Percentiles rank a stretch among this genome's conserved stretches.
Conservation (phyloP, 148 eudicot genomes). For the Silene uniflora region DNA sequence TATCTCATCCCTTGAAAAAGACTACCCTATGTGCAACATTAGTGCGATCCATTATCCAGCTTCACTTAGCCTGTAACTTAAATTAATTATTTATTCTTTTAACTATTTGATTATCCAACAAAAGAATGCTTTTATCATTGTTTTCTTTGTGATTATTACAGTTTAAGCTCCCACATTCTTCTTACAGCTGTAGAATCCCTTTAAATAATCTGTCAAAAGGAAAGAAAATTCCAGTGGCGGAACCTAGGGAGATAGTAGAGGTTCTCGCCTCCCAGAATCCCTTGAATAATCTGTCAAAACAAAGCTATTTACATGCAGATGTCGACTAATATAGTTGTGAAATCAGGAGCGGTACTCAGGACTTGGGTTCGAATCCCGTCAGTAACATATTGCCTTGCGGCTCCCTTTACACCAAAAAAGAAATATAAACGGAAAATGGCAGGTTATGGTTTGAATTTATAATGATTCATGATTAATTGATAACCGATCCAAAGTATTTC, state of each 20-base stretch:
- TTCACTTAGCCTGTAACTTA: background rate
- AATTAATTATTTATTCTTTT: background rate
- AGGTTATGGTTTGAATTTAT: background rate
- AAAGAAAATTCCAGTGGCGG: background rate
- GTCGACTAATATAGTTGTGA: too few species aligned
- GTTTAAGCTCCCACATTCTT: constrained; percentile 15
- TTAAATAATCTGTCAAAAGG: background rate
- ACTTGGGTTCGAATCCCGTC: too few species aligned
- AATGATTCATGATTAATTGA: constrained; percentile 3
- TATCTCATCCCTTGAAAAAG: background rate
- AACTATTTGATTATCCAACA: background rate
- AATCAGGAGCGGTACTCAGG: too few species aligned
- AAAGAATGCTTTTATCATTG: constrained; percentile 6
- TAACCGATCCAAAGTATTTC: background rate
- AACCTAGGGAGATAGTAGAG: too few species aligned
- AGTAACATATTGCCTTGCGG: too few species aligned
- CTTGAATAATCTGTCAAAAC: too few species aligned
- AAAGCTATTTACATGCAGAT: too few species aligned
- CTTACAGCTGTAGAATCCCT: constrained; percentile 23
- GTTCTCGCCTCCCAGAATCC: too few species aligned
- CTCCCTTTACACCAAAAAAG: too few species aligned
- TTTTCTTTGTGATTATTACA: constrained; percentile 14
- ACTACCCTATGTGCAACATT: constrained; percentile 10
- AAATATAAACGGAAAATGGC: background rate
- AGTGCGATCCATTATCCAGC: constrained; percentile 28